Percentiles rank a stretch among this genome's conserved stretches.
Evolutionary conservation across 164 flowering plant species (phyloP).

Genomic region (Saururus chinensis): DNA sequence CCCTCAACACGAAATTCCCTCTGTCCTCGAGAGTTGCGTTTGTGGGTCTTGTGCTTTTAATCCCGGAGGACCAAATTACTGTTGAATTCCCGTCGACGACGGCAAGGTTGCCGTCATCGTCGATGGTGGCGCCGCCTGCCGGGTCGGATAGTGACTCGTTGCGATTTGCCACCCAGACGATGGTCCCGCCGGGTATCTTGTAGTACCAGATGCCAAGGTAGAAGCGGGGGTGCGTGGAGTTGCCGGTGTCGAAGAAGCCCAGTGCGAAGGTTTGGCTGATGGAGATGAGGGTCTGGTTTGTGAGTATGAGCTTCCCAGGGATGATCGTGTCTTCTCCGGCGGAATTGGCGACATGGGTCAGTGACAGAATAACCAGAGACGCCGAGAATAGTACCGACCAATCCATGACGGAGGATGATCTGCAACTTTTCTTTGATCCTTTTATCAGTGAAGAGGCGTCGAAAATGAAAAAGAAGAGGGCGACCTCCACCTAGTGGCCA

Average conservation of each 20-base stretch:
- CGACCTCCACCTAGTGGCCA: no score
- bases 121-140: neutral
- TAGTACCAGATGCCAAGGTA: constrained; percentile 5
- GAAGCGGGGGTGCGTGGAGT: constrained; percentile 1
- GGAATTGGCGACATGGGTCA: neutral
- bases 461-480: no score
- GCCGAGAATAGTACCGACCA: no score
- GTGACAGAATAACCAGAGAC: no score
- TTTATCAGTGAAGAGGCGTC: no score
- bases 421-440: no score
- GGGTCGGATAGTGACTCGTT: neutral
- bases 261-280: neutral
- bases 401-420: no score
- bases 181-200: neutral
- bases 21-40: neutral
- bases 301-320: neutral
- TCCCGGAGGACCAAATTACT: neutral
- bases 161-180: constrained; percentile 8
- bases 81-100: neutral
- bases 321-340: neutral
- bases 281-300: constrained; percentile 1
- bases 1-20: constrained; percentile 1
- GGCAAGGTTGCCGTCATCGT: constrained; percentile 1
- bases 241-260: constrained; percentile 3
- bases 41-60: neutral